A percentile compares a stretch with the other conserved stretches of the same genome.
These are phyloP conservation scores for Dothistroma pini DNA, from an alignment of 2,329 filamentous ascomycete species.

Conservation along the genomic window DNA sequence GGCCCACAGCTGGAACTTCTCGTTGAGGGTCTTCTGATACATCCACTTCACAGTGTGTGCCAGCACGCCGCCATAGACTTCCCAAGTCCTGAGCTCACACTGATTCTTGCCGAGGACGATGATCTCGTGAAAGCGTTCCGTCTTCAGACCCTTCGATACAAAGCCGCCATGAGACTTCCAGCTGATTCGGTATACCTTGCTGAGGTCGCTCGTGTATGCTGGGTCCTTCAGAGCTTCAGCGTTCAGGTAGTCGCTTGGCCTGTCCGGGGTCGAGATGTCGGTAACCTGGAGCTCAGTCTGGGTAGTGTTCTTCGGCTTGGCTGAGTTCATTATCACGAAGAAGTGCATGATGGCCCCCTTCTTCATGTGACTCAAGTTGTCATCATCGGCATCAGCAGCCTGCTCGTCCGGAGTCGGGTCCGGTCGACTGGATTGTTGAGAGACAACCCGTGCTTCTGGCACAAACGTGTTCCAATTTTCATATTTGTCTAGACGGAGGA, in stretches of 20 bases:
- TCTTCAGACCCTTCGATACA: slow-evolving; percentile 21
- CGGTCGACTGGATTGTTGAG: slow-evolving; percentile 10
- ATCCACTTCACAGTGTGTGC: slow-evolving; percentile 31
- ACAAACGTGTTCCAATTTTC: slow-evolving; percentile 44
- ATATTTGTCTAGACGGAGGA: slow-evolving; percentile 44
- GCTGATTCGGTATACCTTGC: slow-evolving; percentile 24
- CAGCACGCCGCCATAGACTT: slow-evolving; percentile 27
- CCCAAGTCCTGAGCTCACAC: slow-evolving; percentile 32
- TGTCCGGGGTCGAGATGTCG: slow-evolving; percentile 28
- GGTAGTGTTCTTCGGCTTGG: slow-evolving; percentile 22
- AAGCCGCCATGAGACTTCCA: slow-evolving; percentile 29
- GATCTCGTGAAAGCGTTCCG: slow-evolving; percentile 32
- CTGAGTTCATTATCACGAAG: slow-evolving; percentile 28
- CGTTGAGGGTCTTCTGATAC: slow-evolving; percentile 26
- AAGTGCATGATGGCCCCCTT: slow-evolving; percentile 23
- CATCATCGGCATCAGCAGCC: background rate
- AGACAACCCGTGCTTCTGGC: slow-evolving; percentile 39
- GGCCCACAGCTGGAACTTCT: slow-evolving; percentile 29
- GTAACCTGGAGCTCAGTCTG: slow-evolving; percentile 24
- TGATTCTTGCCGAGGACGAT: slow-evolving; percentile 23
- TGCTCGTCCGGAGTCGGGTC: slow-evolving; percentile 10
- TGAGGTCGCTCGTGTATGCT: slow-evolving; percentile 22
- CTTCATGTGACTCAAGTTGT: slow-evolving; percentile 14
- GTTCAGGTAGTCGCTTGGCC: slow-evolving; percentile 22
- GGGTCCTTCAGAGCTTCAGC: slow-evolving; percentile 17